A percentile compares a stretch with the other conserved stretches of the same genome.
Conservation (phyloP, 1,284 basidiomycete species). For the Grifola frondosa region DNA sequence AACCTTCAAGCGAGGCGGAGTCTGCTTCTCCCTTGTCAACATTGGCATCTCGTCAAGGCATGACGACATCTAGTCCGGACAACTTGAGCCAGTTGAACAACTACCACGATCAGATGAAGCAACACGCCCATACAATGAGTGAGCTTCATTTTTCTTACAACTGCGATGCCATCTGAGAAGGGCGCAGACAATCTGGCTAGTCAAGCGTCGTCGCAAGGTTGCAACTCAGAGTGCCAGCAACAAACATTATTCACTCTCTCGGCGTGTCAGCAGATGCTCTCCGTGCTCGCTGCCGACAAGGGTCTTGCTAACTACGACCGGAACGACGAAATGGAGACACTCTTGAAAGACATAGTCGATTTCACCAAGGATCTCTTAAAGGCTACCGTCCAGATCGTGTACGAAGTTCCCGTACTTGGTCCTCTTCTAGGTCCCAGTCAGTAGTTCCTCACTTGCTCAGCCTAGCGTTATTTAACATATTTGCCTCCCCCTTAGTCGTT, state of each 20-base stretch:
- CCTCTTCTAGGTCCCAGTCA: constrained; percentile 55
- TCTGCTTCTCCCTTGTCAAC: too few species aligned
- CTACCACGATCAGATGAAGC: constrained; percentile 22
- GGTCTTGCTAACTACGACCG: constrained; percentile 55
- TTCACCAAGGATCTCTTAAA: constrained; percentile 44
- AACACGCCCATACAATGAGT: constrained; percentile 30
- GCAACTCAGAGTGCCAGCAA: constrained; percentile 38
- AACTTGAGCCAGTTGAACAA: constrained; percentile 26
- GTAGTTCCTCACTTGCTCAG: constrained; percentile 25
- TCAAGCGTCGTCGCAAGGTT: constrained; percentile 11
- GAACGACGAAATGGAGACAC: constrained; percentile 42
- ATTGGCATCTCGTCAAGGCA: too few species aligned
- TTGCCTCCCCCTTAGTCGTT: constrained; percentile 35
- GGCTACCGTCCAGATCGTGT: constrained; percentile 31
- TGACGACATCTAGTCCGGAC: constrained; percentile 17
- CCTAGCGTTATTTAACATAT: background rate
- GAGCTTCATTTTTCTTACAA: constrained; percentile 10
- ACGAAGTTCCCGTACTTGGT: constrained; percentile 44
- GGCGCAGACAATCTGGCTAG: constrained; percentile 13
- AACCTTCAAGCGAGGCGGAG: too few species aligned
- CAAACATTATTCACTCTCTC: constrained; percentile 37
- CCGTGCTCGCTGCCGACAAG: constrained; percentile 42
- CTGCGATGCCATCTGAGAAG: too few species aligned
- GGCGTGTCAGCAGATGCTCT: constrained; percentile 36
- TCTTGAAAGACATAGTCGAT: constrained; percentile 52